phyloP scores from a whole-genome alignment of 2,329 filamentous ascomycete species.

The Trichoderma koningiopsis region DNA sequence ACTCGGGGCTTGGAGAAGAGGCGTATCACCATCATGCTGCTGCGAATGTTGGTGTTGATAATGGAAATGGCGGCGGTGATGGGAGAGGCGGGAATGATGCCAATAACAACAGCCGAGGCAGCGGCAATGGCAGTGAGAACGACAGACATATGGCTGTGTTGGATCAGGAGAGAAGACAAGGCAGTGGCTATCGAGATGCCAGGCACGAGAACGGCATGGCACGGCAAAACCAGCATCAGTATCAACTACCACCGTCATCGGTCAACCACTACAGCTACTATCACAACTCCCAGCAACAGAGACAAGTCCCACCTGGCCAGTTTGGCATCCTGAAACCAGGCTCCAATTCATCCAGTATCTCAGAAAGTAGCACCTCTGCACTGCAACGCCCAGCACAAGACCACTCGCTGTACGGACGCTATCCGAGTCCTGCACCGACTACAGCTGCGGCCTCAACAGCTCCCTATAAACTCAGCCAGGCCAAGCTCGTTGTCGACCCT shows the following conservation, averaged over 20 bases:
- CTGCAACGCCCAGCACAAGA: neutral
- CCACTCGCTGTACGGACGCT: neutral
- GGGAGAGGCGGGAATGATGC: neutral
- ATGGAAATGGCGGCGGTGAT: neutral
- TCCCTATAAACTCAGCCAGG: slow-evolving; percentile 15
- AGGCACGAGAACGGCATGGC: neutral
- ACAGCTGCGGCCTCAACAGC: neutral
- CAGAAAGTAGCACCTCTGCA: neutral
- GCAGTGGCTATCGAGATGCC: neutral
- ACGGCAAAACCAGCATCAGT: slow-evolving; percentile 13
- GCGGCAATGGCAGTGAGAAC: neutral
- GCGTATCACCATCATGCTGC: slow-evolving; percentile 27
- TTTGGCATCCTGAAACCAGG: slow-evolving; percentile 49
- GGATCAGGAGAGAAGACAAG: neutral
- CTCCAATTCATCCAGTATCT: neutral
- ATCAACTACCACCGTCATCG: neutral
- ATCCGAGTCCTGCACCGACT: neutral
- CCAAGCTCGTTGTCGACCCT: slow-evolving; percentile 20
- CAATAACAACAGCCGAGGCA: neutral
- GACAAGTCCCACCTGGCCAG: slow-evolving; percentile 36
- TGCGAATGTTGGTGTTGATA: neutral
- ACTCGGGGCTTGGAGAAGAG: slow-evolving; percentile 28
- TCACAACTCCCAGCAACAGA: slow-evolving; percentile 20
- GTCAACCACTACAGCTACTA: slow-evolving; percentile 21
- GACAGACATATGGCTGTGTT: neutral